Evolutionary conservation across 2,329 filamentous ascomycete genomes (phyloP).

Genomic region (Fusarium clavum): DNA sequence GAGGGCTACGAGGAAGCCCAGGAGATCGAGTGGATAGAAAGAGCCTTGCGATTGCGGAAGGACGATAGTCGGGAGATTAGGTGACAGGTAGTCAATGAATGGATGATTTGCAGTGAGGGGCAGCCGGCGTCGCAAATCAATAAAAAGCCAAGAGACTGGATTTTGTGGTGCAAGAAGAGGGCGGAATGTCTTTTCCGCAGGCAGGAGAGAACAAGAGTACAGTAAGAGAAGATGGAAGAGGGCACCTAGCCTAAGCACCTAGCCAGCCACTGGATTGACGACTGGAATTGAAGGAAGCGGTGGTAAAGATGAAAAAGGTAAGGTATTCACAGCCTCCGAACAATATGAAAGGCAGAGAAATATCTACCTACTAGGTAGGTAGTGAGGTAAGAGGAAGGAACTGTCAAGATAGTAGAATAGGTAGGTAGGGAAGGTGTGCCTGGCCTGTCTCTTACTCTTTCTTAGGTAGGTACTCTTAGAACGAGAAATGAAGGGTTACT

Average conservation of each 20-base stretch:
- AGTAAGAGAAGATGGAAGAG: not conserved
- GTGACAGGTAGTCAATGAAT: not conserved
- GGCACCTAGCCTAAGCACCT: not conserved
- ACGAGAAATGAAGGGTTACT: constrained; percentile 18
- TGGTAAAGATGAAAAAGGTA: not conserved
- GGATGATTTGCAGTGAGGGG: constrained; percentile 26
- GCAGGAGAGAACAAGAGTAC: not conserved
- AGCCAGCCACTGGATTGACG: not conserved
- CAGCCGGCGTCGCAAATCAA: constrained; percentile 16
- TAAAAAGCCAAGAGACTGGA: constrained; percentile 15
- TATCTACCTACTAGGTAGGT: too few species aligned
- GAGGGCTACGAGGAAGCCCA: not conserved
- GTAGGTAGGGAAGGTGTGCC: not conserved
- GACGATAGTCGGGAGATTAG: constrained; percentile 13
- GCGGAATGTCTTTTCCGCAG: constrained; percentile 23
- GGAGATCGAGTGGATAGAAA: constrained; percentile 7
- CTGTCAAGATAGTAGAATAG: constrained; percentile 7
- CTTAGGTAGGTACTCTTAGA: not conserved
- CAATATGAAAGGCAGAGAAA: not conserved
- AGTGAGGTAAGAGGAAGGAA: not conserved
- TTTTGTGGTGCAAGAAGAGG: constrained; percentile 10
- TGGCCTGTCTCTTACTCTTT: not conserved
- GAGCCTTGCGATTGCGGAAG: constrained; percentile 5
- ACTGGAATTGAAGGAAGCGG: constrained; percentile 31
- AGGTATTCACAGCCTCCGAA: not conserved